Evolutionary conservation across 2,329 filamentous ascomycete genomes (phyloP), one percentile per base, ranked within the genome.

Genomic region (Aspergillus sp.): DNA sequence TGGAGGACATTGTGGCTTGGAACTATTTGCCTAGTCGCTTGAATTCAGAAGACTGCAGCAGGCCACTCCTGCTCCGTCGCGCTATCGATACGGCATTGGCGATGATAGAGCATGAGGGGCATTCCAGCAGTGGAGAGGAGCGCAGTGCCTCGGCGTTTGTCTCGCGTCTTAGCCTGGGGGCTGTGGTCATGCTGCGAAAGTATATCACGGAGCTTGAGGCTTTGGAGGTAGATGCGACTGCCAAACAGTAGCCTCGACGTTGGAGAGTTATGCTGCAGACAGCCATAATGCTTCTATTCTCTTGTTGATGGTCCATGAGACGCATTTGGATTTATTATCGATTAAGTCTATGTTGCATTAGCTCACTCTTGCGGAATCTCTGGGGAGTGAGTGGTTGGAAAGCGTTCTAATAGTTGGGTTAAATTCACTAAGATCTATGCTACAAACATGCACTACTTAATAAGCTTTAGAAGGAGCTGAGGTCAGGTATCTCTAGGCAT

Each of bases 1-100:
- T 87, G 44, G 76, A 79, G 39, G 77, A 83, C 36, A 79, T 86
- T n/a, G 66, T 88, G 17, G 65, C 74, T 0, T 86, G 81, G 76
- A 66, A 85, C 3, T 88, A 87, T 64, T 67, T 78, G 36, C 68
- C 58, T 3, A 65, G 55, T 25, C 44, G 63, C 10, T 48, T n/a
- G 8, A 27, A 15, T 5, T 17, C 53, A 27, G 7, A 13, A 13
- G n/a, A 47, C 8, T 47, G 54, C 15, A 50, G 30, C 25, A 62
- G 66, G n/a, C 69, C 68, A n/a, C 53, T 54, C 17, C 48, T 73
- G 15, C 63, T 74, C 17, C 62, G 59, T 10, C 65, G 62, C 49
- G 66, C 68, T 30, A 70, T 75, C 39, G 50, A 67, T 5, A 64
- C 68, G 11, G 71, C 71, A 5, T 58, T 62, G 15, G 25, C 30